Base-by-base conservation (phyloP, 176 grass and related monocot species). In the Juncus effusus region DNA sequence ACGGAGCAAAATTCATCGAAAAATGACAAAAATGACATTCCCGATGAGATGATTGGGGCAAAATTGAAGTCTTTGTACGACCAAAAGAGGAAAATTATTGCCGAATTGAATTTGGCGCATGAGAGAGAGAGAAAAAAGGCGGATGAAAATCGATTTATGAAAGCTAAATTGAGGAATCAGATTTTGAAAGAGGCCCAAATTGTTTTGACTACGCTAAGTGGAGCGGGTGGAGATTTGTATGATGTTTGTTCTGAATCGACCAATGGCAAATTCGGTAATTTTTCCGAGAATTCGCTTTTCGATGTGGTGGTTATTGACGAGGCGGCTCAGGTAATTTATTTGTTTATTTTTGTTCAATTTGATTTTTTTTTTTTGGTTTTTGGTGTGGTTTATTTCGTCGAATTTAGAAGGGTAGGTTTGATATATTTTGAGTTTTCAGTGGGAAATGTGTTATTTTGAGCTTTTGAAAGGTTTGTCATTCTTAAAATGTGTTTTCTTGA, bases 251-350 rank as follows among this genome's bases (percentile, higher is more conserved):
- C 64, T 4, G 88, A 91, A 80, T 83, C 80, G 62, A 75, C 88
- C 79, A 63, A 51, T 72, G 83, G 74, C 70, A 92, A 82, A 92
- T 89, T 79, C 75, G 82, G 77, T 51, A 86, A 77, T 44, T 77
- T 92, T 81, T 89, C 85, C 12, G 88, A 92, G 81, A 80, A 97
- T 83, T 75, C 75, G 61, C 74, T 97, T 64, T 97, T 97, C 60
- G 93, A 97, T 73, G 80, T 89, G 80, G 93, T 97, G 70, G 64
- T 97, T 54, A 89, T 97, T 64, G 93, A 97, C 77, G 93, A 97
- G 79, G 93, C 93, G 60, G 93, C 93, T 28, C 88, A 92, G 80
- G 90, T 86, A 62, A 68, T 62, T 3, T 54, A 11, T 28, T 55
- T 50, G 8, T 38, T 74, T 28, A 28, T 57, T 45, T 13, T 39